phyloP scores from a whole-genome alignment of 108 stramenopile genomes.

The Fragilaria radians region DNA sequence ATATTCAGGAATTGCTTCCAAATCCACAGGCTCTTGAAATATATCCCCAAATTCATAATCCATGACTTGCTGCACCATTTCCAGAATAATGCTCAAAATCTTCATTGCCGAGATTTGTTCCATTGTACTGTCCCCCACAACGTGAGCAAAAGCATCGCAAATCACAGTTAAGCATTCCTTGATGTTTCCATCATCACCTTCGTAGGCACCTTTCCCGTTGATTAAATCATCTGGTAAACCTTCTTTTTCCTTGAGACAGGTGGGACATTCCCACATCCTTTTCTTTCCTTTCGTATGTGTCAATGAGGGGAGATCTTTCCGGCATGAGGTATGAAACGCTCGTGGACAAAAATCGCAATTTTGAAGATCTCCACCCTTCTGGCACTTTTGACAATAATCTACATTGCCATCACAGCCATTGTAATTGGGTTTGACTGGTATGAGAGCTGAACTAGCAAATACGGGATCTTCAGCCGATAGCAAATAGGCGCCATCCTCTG shows the following conservation, averaged over 20 bases:
- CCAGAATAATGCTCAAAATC: slow-evolving; percentile 29
- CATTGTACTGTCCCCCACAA: neutral
- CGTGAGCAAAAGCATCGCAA: neutral
- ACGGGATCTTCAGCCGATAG: slow-evolving; percentile 1
- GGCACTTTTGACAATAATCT: slow-evolving; percentile 46
- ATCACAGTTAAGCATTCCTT: slow-evolving; percentile 4
- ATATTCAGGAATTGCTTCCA: slow-evolving; percentile 37
- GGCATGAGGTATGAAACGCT: slow-evolving; percentile 44
- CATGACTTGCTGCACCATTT: slow-evolving; percentile 42
- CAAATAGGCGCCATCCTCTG: slow-evolving; percentile 10
- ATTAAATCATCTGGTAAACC: slow-evolving; percentile 17
- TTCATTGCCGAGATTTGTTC: slow-evolving; percentile 1
- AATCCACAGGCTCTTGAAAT: slow-evolving; percentile 56
- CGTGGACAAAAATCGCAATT: slow-evolving; percentile 59
- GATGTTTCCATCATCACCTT: neutral
- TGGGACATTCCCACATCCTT: slow-evolving; percentile 36
- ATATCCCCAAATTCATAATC: slow-evolving; percentile 65
- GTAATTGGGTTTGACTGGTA: neutral
- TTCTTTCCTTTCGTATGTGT: too few species aligned
- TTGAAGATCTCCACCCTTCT: slow-evolving; percentile 31
- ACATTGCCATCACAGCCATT: slow-evolving; percentile 35
- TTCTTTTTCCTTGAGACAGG: slow-evolving; percentile 33
- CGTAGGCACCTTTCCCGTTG: slow-evolving; percentile 8
- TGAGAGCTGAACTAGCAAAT: neutral
- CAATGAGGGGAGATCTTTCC: slow-evolving; percentile 14